Percentiles rank a stretch among this genome's conserved stretches.
Conservation (phyloP, 345 rosid genomes). For the Eucalyptus polybractea region DNA sequence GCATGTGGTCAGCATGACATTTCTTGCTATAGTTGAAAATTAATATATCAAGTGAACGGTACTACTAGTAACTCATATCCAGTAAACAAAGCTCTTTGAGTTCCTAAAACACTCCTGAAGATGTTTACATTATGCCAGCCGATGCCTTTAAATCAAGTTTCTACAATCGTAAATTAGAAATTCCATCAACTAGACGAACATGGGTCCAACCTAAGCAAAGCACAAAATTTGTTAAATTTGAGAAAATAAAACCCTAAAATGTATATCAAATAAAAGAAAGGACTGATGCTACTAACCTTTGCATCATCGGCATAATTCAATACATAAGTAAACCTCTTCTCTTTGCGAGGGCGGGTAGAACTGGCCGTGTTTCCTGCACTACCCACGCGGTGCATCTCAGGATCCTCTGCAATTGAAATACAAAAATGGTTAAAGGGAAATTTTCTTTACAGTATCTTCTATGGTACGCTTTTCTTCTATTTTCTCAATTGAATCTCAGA, state of each 20-base stretch:
- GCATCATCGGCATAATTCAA: slow-evolving; percentile 63
- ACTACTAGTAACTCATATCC: background rate
- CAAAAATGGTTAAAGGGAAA: background rate
- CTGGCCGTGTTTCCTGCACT: slow-evolving; percentile 85
- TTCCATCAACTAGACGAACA: background rate
- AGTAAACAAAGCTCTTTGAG: background rate
- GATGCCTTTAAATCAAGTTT: background rate
- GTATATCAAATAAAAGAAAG: background rate
- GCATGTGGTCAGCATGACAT: background rate
- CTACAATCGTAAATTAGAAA: background rate
- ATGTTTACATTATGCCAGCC: background rate
- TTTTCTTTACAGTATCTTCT: background rate
- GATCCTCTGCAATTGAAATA: slow-evolving; percentile 13
- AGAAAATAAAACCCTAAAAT: background rate
- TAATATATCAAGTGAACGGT: background rate
- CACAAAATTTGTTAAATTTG: background rate
- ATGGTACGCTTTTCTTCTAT: background rate
- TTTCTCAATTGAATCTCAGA: background rate
- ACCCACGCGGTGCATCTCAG: slow-evolving; percentile 97
- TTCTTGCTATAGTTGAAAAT: background rate
- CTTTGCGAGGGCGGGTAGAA: slow-evolving; percentile 89
- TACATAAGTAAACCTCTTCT: slow-evolving; percentile 91
- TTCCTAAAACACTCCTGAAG: background rate
- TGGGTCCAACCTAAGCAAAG: background rate
- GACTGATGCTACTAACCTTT: slow-evolving; percentile 35